Evolutionary conservation across 495 filamentous ascomycete genomes (phyloP), one percentile per base, ranked within the genome.

Genomic region (Glutinoglossum americanum): DNA sequence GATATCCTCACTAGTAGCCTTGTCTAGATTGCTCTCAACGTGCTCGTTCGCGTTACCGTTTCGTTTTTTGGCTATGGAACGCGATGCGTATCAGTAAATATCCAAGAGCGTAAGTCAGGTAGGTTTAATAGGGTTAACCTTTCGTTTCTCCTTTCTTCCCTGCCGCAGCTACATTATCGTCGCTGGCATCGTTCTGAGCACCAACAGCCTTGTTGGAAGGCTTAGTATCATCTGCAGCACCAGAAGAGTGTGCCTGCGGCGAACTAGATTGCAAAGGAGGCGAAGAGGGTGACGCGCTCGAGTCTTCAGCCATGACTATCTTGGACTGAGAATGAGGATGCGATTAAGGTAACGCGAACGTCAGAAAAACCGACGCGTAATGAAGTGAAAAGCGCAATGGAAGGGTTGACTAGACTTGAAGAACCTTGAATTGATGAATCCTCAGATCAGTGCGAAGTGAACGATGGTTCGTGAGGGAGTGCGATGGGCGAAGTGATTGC

Each of bases 291-390:
- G 49, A 32, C 49, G 49, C 49, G 49, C 49, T 30, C 49, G 49
- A 53, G 19, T 53, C 49, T 27, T 32, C 49, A 53, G 49, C 49
- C 49, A 53, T 53, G 19, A 45, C 41, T 13, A 45, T 23, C 17
- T 19, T 45, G 13, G 41, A 45, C 41, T 21, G 19, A 23, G 19
- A 45, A 53, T 53, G 5, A 53, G 15, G 49, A 53, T 53, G 49
- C 25, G 49, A 32, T 53, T 53, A 32, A 10, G 23, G 15, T 11
- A 53, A 53, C 49, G 49, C 49, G 49, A 53, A 27, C 26, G 23
- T 32, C 49, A 53, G 49, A 51, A 28, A 51, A 17, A n/a, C 23
- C 23, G 49, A 53, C 49, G 49, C 49, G 49, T 53, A 53, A 53
- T 45, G 41, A 45, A 21, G 21, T 45, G 41, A 21, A 45, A 45